Base-by-base conservation (phyloP, 2,329 filamentous ascomycete species). In the Penicillium frequentans region DNA sequence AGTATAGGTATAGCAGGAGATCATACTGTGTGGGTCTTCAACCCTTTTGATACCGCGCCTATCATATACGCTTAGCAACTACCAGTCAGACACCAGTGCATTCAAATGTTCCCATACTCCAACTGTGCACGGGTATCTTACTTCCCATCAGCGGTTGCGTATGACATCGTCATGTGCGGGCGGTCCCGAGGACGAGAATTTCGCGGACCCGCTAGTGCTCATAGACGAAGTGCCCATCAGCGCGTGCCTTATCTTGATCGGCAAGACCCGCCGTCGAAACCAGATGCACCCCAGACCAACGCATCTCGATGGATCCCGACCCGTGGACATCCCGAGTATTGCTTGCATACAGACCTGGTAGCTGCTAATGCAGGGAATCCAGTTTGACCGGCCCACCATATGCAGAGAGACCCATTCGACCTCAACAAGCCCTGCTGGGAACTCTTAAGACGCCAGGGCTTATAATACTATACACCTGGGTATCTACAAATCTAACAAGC, bases 291-390 rank as follows among this genome's bases (percentile, higher is more conserved):
- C 54, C 51, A 50, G 54, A 59, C 56, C 58, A 61, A 57, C 33
- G 55, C 59, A 62, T 58, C 42, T n/a, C 35, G 39, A 64, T 63
- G 59, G 60, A 45, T 56, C 39, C 48, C 31, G 35, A 53, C 26
- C 26, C n/a, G 29, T 29, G 27, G 10, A 29, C 3, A 29, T 29
- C 27, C 27, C 27, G 27, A 11, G 27, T 39, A 51, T 56, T 56
- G 27, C 55, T 57, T 59, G 57, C 57, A 57, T 26, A 46, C 5
- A 42, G 19, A 42, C 39, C 37, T 23, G 11, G 35, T 37, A 21
- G 37, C 4, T 42, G 39, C 39, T 42, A 42, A 42, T 42, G 39
- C 39, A 23, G 11, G 19, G 2, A 23, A 42, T 23, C 19, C 4
- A 6, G 19, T 14, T 47, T 3, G n/a, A 47, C 29, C 3, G 44